phyloP scores from a whole-genome alignment of 2,329 filamentous ascomycete genomes.

The Cryphonectria radicalis region DNA sequence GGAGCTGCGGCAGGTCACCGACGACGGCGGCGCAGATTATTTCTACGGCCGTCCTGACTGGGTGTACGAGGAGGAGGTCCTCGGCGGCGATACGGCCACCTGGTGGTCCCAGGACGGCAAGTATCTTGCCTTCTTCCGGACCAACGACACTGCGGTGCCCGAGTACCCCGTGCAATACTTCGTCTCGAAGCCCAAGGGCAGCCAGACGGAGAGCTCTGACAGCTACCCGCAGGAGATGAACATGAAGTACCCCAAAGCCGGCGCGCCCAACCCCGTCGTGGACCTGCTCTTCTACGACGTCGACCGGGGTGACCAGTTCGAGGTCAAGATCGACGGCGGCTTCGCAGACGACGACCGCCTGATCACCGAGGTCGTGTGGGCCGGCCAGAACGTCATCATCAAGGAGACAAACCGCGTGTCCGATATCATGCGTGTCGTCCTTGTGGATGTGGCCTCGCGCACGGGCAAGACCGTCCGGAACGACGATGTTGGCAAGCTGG shows the following conservation, averaged over 20 bases:
- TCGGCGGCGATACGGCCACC: constrained; percentile 77
- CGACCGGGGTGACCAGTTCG: constrained; percentile 74
- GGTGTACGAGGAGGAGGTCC: constrained; percentile 91
- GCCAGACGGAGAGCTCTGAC: constrained; percentile 73
- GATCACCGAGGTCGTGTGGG: constrained; percentile 93
- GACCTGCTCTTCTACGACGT: constrained; percentile 89
- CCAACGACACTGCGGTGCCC: constrained; percentile 89
- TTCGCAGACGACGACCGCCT: constrained; percentile 83
- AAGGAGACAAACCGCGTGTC: constrained; percentile 95
- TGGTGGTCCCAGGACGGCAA: constrained; percentile 96
- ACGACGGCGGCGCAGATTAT: constrained; percentile 82
- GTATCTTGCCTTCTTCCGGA: constrained; percentile 88
- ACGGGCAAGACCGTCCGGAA: constrained; percentile 79
- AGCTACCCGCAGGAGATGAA: constrained; percentile 86
- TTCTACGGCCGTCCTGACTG: constrained; percentile 98
- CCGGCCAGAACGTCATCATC: constrained; percentile 80
- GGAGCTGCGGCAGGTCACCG: constrained; percentile 73
- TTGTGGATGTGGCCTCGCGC: constrained; percentile 77
- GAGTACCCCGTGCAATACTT: constrained; percentile 95
- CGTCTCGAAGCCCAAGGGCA: constrained; percentile 80
- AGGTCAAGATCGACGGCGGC: constrained; percentile 74
- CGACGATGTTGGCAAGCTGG: constrained; percentile 79
- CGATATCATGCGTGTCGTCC: constrained; percentile 83
- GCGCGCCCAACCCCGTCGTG: constrained; percentile 89
- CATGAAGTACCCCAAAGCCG: constrained; percentile 98